A percentile compares a stretch with the other conserved stretches of the same genome.
Evolutionary conservation across 2,329 filamentous ascomycete species (phyloP).

Genomic region (Verticillium dahliae): DNA sequence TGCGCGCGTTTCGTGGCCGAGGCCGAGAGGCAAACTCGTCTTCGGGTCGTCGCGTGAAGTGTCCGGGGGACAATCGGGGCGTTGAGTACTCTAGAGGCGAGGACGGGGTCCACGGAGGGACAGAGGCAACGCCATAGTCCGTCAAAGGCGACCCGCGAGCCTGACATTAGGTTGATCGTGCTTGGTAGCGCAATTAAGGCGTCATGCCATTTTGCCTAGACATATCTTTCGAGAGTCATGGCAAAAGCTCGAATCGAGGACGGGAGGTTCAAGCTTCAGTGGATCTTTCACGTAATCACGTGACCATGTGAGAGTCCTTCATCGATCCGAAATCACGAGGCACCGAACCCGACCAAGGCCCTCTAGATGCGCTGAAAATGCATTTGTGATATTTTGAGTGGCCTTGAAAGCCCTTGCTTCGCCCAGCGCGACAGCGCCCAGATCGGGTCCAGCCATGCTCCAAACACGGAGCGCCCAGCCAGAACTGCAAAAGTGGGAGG

Average conservation of each 20-base stretch:
- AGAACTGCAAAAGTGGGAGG: neutral
- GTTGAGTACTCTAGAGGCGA: constrained; percentile 25
- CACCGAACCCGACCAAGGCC: neutral
- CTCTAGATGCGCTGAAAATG: neutral
- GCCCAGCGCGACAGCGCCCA: neutral
- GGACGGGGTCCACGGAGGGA: constrained; percentile 41
- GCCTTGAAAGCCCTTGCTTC: neutral
- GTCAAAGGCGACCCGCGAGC: constrained; percentile 38
- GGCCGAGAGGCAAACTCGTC: neutral
- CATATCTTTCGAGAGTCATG: neutral
- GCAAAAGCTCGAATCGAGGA: neutral
- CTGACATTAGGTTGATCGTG: constrained; percentile 21
- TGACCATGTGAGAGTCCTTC: neutral
- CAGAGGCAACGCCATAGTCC: constrained; percentile 60
- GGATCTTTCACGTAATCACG: neutral
- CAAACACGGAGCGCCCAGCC: neutral
- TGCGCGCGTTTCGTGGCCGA: neutral
- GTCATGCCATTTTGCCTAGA: neutral
- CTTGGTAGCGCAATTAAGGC: neutral
- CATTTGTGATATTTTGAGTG: neutral
- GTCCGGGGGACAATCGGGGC: constrained; percentile 11
- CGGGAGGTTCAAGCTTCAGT: neutral
- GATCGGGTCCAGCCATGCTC: neutral
- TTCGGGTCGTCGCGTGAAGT: constrained; percentile 1
- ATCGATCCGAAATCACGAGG: neutral